Conservation (phyloP, 1,284 basidiomycete species). For the Takashimella koratensis region DNA sequence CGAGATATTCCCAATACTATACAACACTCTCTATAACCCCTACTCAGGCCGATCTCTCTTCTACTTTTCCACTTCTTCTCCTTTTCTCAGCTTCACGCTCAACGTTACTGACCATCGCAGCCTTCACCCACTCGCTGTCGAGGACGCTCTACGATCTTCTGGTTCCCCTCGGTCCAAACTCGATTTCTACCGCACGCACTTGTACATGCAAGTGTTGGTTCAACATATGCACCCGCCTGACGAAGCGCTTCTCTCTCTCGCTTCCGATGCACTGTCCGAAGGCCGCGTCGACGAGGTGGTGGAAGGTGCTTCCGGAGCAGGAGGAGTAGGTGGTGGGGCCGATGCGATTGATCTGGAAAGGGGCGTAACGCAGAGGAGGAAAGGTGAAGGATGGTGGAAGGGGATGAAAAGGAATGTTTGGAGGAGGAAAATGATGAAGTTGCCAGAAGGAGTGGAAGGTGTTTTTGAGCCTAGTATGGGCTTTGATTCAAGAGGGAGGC, state of each 20-base stretch:
- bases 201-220: constrained; percentile 48
- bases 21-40: no score
- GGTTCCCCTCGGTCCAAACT: constrained; percentile 46
- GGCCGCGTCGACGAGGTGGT: constrained; percentile 20
- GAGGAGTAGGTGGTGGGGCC: neutral
- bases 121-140: constrained; percentile 48
- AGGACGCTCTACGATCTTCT: constrained; percentile 43
- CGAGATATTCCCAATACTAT: neutral
- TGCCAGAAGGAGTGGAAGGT: constrained; percentile 46
- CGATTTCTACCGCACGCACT: constrained; percentile 47
- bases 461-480: constrained; percentile 43
- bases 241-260: constrained; percentile 9
- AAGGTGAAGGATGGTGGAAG: constrained; percentile 9
- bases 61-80: neutral
- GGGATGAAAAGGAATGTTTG: constrained; percentile 1
- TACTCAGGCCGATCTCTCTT: no score
- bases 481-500: constrained; percentile 7
- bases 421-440: constrained; percentile 6
- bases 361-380: neutral
- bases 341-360: neutral
- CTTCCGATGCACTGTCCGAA: neutral
- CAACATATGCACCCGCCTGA: constrained; percentile 43
- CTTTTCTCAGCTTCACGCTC: neutral
- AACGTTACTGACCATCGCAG: constrained; percentile 15
- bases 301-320: no score